Conservation (phyloP, 140 eudicot genomes). For the Anethum foeniculum region DNA sequence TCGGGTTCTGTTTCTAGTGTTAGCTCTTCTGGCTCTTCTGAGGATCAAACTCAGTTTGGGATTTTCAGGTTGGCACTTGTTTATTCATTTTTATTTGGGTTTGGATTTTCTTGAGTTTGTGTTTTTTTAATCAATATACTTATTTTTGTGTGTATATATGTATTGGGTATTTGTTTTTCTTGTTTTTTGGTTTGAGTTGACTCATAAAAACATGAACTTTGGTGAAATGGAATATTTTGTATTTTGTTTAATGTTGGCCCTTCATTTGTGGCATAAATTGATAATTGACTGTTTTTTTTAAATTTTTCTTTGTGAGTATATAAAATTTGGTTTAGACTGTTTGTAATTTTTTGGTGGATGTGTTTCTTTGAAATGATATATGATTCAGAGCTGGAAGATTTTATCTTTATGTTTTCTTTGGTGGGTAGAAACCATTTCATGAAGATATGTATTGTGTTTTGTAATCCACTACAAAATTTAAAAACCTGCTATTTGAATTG, state of each 20-base stretch:
- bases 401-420: background rate
- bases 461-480: background rate
- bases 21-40: slow-evolving; percentile 76
- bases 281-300: background rate
- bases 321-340: background rate
- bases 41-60: slow-evolving; percentile 47
- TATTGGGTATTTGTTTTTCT: background rate
- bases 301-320: background rate
- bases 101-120: background rate
- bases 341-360: background rate
- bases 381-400: background rate
- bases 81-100: background rate
- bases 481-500: background rate
- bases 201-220: background rate
- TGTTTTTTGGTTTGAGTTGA: background rate
- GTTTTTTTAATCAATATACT: too few species aligned
- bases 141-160: background rate
- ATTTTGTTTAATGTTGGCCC: background rate
- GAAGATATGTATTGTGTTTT: too few species aligned
- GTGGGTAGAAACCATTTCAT: background rate
- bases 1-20: slow-evolving; percentile 65
- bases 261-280: background rate
- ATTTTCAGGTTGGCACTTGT: slow-evolving; percentile 38
- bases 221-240: background rate
- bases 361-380: background rate